Evolutionary conservation across 2,329 filamentous ascomycete genomes (phyloP), one percentile per base, ranked within the genome.

Genomic region (Macrophomina tecta): DNA sequence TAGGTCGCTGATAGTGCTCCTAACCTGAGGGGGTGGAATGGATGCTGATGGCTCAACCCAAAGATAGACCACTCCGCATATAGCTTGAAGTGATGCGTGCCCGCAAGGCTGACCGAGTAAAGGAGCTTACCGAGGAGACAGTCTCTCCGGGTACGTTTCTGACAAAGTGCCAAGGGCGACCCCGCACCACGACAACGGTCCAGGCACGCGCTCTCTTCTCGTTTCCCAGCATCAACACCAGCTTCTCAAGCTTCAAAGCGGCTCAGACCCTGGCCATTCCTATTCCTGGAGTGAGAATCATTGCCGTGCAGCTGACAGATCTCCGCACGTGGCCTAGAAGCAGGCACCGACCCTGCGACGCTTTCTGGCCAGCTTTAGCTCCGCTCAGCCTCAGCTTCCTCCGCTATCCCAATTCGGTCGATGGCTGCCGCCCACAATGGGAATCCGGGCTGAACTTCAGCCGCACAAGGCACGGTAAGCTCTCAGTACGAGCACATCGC

Each of bases 401-500:
- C 38, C 38, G 14, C 23, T n/a, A 32, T 6, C 40, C 56, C 11
- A 9, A 18, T 60, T n/a, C 11, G 32, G 11, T 42, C 12, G 2
- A 18, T 36, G 45, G 58, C 32, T 48, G 36, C 30, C 58, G 42
- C 42, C 45, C 32, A 23, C 28, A 62, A 28, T 38, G 58, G 58
- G 32, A 28, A 16, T 30, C 18, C 6, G 42, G 45, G 38, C 58
- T 62, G 42, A 38, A 6, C 58, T 42, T 49, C 58, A 62, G 58
- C 58, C 58, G 58, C 42, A 38, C 58, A 49, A 62, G n/a, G 30
- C 58, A 49, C 40, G 28, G 38, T 40, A 46, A 34, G 56, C 28
- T 32, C 42, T 36, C 5, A 34, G 28, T 53, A 53, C 49, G 49
- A 53, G 49, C 23, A n/a, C 18, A 5, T 12, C 40, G 38, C 40